These are phyloP conservation scores for Chlamydomonas eustigma DNA, from an alignment of 139 green algal genomes.

Conservation along the genomic window DNA sequence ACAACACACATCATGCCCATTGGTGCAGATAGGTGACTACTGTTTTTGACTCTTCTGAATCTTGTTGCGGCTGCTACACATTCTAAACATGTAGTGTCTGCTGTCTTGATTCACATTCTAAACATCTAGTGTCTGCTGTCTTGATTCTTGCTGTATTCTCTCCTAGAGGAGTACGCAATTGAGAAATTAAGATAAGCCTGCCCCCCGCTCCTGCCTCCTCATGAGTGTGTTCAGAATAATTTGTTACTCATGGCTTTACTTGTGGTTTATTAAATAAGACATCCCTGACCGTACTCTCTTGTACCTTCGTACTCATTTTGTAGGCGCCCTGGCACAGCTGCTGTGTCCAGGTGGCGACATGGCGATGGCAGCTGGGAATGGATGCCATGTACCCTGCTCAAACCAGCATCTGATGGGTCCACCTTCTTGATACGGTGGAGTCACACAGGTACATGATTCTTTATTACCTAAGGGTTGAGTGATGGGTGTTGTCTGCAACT, in stretches of 20 bases:
- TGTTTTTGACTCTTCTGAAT: neutral
- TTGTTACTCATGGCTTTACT: no score
- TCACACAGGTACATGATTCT: neutral
- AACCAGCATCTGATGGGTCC: slow-evolving; percentile 8
- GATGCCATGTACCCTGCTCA: slow-evolving; percentile 23
- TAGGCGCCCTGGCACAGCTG: neutral
- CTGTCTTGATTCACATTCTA: no score
- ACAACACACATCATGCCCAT: neutral
- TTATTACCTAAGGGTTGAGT: neutral
- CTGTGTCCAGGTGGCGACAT: slow-evolving; percentile 22
- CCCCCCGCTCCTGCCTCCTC: no score
- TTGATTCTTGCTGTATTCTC: no score
- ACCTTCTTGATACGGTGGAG: slow-evolving; percentile 25
- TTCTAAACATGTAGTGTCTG: no score
- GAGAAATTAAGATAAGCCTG: no score
- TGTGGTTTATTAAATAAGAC: no score
- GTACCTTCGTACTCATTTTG: neutral
- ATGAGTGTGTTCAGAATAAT: no score
- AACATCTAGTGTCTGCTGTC: no score
- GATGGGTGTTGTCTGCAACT: no score
- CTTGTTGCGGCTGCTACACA: no score
- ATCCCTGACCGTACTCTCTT: neutral
- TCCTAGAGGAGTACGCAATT: no score
- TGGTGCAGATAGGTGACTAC: neutral
- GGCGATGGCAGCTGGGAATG: slow-evolving; percentile 25